A percentile compares a stretch with the other conserved stretches of the same genome.
Evolutionary conservation across 257 asterid species (phyloP).

Genomic region (Cinchona pubescens): DNA sequence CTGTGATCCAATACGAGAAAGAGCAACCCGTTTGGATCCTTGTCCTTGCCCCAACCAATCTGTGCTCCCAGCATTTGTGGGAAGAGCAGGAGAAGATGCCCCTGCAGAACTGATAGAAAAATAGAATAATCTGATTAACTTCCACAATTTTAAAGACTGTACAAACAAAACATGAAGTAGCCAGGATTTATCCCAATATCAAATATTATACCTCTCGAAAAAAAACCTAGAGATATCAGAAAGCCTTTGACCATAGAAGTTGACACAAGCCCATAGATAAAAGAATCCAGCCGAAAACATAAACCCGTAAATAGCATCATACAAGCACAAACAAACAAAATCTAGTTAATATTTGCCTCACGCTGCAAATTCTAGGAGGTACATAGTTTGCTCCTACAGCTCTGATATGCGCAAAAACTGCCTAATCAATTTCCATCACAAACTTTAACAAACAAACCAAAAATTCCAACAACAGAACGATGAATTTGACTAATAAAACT

Average conservation of each 20-base stretch:
- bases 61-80: conserved; percentile 76
- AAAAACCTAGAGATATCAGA: neutral
- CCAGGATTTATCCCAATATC: neutral
- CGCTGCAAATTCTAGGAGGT: neutral
- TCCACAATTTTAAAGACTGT: neutral
- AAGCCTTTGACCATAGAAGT: neutral
- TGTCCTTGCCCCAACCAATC: conserved; percentile 79
- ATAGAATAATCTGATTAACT: neutral
- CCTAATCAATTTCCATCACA: neutral
- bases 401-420: neutral
- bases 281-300: neutral
- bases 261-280: neutral
- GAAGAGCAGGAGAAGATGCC: conserved; percentile 95
- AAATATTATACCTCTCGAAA: neutral
- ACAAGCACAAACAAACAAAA: neutral
- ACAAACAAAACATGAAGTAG: neutral
- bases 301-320: neutral
- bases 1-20: conserved; percentile 79
- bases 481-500: neutral
- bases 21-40: conserved; percentile 78
- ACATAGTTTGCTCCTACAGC: neutral
- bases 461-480: neutral
- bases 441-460: neutral
- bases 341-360: too few relatives aligned
- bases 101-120: conserved; percentile 73